Evolutionary conservation across 1,284 basidiomycete species (phyloP), one percentile per base, ranked within the genome.

Genomic region (Boletellus deceptivus): DNA sequence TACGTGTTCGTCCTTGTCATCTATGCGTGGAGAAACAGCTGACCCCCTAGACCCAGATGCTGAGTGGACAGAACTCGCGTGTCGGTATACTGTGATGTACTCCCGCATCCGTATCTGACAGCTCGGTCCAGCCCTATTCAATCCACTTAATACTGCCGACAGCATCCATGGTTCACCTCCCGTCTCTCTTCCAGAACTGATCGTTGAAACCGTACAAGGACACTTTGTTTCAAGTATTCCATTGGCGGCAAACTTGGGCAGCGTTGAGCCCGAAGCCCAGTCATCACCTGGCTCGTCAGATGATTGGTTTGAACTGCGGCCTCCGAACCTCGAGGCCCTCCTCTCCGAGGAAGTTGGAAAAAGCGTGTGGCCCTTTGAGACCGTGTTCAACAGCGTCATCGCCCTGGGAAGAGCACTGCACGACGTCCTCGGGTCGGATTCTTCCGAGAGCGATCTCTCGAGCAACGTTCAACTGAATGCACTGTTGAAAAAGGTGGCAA

Each of bases 281-380:
- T 2, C 18, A 4, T 27, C 46, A 14, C 17, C n/a, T 29, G 10
- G 4, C 22, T 40, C 31, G n/a, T 13, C 22, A 0, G 33, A 31
- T 16, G 25, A 11, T 17, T 2, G 13, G 7, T 46, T 35, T 22
- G 49, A 39, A 13, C 18, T 25, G 14, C 25, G 27, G 11, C 38
- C 36, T 35, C 46, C 3, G 14, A 18, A 13, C 27, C 38, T 51
- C 31, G 38, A 53, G 34, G 7, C 13, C 0, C 9, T 48, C 10
- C 31, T 58, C 18, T 52, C 25, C 22, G 48, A 59, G 10, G 53
- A 52, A 46, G 16, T 16, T 1, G 20, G n/a, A 6, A 52, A 48
- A 22, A 34, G 52, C 11, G 6, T 43, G 16, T 18, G 8, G 27
- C 44, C 50, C 40, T 36, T 59, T 3, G 48, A 50, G 43, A 52